Evolutionary conservation across 2,329 filamentous ascomycete species (phyloP), one percentile per base, ranked within the genome.

Genomic region (Penicillium polonicum): DNA sequence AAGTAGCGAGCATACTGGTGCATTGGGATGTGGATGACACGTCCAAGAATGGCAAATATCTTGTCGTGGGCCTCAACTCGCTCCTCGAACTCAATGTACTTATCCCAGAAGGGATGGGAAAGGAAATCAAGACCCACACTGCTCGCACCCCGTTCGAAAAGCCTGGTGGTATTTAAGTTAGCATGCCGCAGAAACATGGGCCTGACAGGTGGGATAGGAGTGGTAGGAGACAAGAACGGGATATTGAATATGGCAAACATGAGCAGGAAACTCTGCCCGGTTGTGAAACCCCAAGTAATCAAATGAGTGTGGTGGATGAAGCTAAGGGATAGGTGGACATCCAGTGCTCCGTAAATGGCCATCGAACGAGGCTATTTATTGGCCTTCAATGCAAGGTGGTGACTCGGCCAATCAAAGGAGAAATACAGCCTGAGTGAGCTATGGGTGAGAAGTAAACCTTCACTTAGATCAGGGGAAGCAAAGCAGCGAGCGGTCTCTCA

Each of bases 51-150:
- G 41, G 85, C 86, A 67, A 95, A 96, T 54, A 97, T 90, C 68
- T 87, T 91, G 62, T 95, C 90, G 15, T 88, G 85, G 0, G 89
- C 86, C 69, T 96, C 92, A 60, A 93, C 82, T 2, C 92, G 89
- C 73, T 97, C 92, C 73, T 97, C 94, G 69, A 95, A 97, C 72
- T 97, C 94, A 63, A 99, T 86, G 71, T 96, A 99, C 77, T 96
- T 97, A 76, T 99, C 94, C 94, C 94, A 99, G 78, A 99, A 97
- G 1, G 92, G 92, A 72, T 97, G 92, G 2, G 92, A 89, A 31
- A 96, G 82, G 72, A 96, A 99, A 76, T 99, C 94, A 19, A 97
- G 83, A 17, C 94, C 94, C 41, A 96, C 92, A 68, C 85, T 88
- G 31, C 84, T 83, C 29, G 91, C 90, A 61, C 89, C 94, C 65